Evolutionary conservation across 2,329 filamentous ascomycete genomes (phyloP).

Genomic region (Stromatinia cepivora): DNA sequence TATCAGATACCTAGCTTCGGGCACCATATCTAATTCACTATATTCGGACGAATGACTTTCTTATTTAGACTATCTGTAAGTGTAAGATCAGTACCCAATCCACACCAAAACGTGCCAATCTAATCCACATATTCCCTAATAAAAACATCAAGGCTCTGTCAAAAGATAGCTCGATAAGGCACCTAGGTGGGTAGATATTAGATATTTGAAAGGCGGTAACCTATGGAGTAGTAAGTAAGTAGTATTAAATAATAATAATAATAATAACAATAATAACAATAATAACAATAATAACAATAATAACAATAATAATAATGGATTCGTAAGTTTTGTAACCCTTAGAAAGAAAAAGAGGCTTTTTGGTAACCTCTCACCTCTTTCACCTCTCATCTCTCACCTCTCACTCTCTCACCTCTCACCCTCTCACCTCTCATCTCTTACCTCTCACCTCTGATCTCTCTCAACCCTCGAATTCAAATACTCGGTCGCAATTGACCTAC

Average conservation of each 20-base stretch:
- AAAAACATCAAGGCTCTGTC: not conserved
- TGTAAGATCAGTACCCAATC: not conserved
- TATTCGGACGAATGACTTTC: not conserved
- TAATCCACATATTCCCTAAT: not conserved
- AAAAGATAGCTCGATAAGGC: not conserved
- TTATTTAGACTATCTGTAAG: not conserved
- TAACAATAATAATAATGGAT: not conserved
- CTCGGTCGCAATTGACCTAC: not conserved
- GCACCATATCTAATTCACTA: not conserved
- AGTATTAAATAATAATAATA: not conserved
- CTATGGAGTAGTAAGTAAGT: too few species aligned
- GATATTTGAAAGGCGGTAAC: not conserved
- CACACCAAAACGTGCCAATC: not conserved
- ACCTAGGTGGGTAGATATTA: not conserved
- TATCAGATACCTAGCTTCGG: not conserved
- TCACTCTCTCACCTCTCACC: not conserved
- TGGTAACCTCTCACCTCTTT: not conserved
- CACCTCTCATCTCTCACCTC: not conserved
- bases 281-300: not conserved
- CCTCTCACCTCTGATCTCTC: not conserved
- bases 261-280: not conserved
- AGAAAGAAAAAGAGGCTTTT: not conserved
- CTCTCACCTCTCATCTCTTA: not conserved
- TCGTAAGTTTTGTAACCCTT: not conserved
- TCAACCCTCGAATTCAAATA: not conserved